phyloP scores from a whole-genome alignment of 164 flowering plant species.

The Liquidambar formosana region DNA sequence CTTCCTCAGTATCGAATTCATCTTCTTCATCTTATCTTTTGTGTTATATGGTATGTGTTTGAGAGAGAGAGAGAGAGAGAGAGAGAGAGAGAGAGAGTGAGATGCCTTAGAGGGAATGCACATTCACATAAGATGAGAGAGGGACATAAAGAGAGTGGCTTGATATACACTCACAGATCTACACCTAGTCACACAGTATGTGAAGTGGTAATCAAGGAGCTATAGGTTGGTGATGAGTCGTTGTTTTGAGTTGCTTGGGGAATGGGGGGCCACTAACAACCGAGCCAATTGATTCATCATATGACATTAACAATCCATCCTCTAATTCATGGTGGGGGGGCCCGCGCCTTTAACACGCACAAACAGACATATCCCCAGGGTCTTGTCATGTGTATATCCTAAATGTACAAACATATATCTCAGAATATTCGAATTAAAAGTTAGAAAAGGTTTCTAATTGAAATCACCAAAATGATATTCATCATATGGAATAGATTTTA shows the following conservation, averaged over 20 bases:
- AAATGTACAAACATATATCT: neutral
- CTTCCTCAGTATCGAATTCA: slow-evolving; percentile 55
- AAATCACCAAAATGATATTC: too few relatives aligned
- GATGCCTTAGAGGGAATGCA: neutral
- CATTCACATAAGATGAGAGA: too few relatives aligned
- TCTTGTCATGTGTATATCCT: too few relatives aligned
- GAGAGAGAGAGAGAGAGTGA: neutral
- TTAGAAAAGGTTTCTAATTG: too few relatives aligned
- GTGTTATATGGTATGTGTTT: too few relatives aligned
- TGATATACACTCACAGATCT: slow-evolving; percentile 19
- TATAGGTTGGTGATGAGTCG: slow-evolving; percentile 26
- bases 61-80: slow-evolving; percentile 23
- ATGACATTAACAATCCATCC: slow-evolving; percentile 16
- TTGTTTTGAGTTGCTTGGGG: slow-evolving; percentile 23
- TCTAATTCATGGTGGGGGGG: neutral
- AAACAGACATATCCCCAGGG: too few relatives aligned
- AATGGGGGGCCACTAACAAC: slow-evolving; percentile 23
- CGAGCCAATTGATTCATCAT: too few relatives aligned
- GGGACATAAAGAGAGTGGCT: slow-evolving; percentile 6
- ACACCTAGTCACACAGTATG: too few relatives aligned
- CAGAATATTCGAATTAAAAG: too few relatives aligned
- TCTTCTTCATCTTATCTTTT: slow-evolving; percentile 57
- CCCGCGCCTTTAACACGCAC: too few relatives aligned
- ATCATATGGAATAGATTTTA: too few relatives aligned
- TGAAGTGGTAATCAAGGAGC: neutral